Evolutionary conservation across 192 early-diverging fungal genomes (phyloP).

Genomic region (Coemansia sp.): DNA sequence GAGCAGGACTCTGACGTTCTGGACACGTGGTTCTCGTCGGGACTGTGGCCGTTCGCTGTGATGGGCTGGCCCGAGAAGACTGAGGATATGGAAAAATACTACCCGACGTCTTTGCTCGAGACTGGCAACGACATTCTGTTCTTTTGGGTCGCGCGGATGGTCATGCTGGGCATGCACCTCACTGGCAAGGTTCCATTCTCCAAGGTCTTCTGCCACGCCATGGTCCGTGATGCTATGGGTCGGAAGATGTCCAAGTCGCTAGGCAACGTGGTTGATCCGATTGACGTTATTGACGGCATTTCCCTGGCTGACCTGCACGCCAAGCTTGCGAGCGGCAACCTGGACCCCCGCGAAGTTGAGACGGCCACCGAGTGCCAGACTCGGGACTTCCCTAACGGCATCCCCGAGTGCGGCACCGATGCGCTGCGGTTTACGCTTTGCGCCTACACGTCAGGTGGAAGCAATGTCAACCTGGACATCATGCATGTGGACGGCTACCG

Average conservation of each 20-base stretch:
- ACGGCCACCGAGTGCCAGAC: slow-evolving; percentile 84
- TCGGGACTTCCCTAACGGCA: slow-evolving; percentile 91
- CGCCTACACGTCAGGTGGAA: slow-evolving; percentile 69
- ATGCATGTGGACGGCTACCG: slow-evolving; percentile 96
- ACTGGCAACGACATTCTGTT: slow-evolving; percentile 99
- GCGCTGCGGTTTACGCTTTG: slow-evolving; percentile 83
- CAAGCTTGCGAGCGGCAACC: slow-evolving; percentile 77
- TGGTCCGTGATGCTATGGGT: slow-evolving; percentile 97
- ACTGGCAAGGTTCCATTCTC: slow-evolving; percentile 95
- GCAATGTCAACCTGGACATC: slow-evolving; percentile 93
- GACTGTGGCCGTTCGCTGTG: slow-evolving; percentile 97
- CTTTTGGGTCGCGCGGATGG: slow-evolving; percentile 99
- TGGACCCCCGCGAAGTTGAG: slow-evolving; percentile 83
- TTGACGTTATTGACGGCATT: slow-evolving; percentile 95
- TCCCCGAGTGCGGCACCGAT: slow-evolving; percentile 97
- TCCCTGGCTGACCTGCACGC: slow-evolving; percentile 70
- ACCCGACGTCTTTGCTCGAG: slow-evolving; percentile 88
- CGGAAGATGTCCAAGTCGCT: slow-evolving; percentile 97
- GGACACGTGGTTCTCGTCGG: slow-evolving; percentile 99
- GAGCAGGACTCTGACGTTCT: slow-evolving; percentile 97
- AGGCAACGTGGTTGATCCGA: slow-evolving; percentile 97
- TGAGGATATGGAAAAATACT: slow-evolving; percentile 77
- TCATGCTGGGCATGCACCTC: slow-evolving; percentile 95
- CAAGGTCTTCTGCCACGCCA: slow-evolving; percentile 94
- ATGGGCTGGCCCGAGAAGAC: slow-evolving; percentile 96